phyloP scores from a whole-genome alignment of 2,329 filamentous ascomycete species.

The Fusarium coicis region DNA sequence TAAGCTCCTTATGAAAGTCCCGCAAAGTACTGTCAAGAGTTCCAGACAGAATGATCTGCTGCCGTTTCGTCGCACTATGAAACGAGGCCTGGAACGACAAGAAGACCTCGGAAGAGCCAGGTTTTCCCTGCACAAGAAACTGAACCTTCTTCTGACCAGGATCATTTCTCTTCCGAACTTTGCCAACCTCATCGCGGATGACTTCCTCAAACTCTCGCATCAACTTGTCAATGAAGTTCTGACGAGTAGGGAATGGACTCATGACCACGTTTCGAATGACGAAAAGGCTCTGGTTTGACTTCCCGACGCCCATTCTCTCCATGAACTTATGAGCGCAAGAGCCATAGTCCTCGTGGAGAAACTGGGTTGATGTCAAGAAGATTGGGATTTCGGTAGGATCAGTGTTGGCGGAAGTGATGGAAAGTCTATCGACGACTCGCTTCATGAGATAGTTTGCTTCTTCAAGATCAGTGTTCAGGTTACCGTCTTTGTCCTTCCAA shows the following conservation, averaged over 20 bases:
- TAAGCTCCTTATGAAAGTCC: neutral
- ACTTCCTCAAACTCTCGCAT: constrained; percentile 47
- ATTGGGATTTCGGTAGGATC: constrained; percentile 54
- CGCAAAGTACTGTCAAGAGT: constrained; percentile 1
- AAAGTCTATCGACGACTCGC: constrained; percentile 55
- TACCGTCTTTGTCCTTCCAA: constrained; percentile 53
- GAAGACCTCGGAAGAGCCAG: constrained; percentile 49
- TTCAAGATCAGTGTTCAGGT: constrained; percentile 56
- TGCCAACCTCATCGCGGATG: constrained; percentile 45
- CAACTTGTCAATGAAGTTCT: constrained; percentile 53
- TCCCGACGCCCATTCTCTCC: constrained; percentile 50
- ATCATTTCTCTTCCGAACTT: constrained; percentile 51
- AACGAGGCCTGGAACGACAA: constrained; percentile 54
- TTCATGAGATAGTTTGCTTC: constrained; percentile 62
- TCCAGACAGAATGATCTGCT: constrained; percentile 49
- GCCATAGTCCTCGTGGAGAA: constrained; percentile 54
- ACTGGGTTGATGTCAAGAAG: constrained; percentile 58
- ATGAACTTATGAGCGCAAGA: constrained; percentile 55
- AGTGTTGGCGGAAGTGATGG: constrained; percentile 53
- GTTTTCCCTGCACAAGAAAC: constrained; percentile 53
- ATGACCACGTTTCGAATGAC: constrained; percentile 61
- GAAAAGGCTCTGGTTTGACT: constrained; percentile 51
- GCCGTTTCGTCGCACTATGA: constrained; percentile 47
- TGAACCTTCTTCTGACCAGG: constrained; percentile 48
- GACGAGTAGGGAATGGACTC: constrained; percentile 56